phyloP scores from a whole-genome alignment of 1,284 basidiomycete genomes.

The Boletus mariae region DNA sequence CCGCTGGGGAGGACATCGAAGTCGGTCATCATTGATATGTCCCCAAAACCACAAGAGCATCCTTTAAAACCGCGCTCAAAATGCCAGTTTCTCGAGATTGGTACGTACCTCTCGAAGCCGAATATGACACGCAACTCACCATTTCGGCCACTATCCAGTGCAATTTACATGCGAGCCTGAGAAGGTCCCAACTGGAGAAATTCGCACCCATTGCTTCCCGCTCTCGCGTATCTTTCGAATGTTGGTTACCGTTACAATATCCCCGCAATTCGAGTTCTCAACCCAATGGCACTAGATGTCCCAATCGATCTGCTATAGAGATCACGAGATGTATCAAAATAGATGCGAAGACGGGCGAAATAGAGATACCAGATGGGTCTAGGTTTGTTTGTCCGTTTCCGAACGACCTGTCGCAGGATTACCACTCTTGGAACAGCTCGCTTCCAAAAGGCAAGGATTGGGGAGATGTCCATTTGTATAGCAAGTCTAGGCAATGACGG shows the following conservation, averaged over 20 bases:
- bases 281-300: conserved; percentile 47
- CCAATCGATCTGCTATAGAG: conserved; percentile 60
- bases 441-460: conserved; percentile 51
- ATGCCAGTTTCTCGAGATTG: conserved; percentile 65
- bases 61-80: conserved; percentile 4
- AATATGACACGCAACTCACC: conserved; percentile 9
- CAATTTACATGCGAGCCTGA: conserved; percentile 60
- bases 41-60: background rate
- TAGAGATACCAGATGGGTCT: conserved; percentile 48
- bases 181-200: conserved; percentile 27
- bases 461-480: conserved; percentile 42
- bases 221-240: conserved; percentile 68
- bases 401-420: conserved; percentile 2
- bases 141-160: conserved; percentile 12
- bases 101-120: conserved; percentile 12
- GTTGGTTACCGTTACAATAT: conserved; percentile 40
- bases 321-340: conserved; percentile 60
- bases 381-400: conserved; percentile 36
- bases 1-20: background rate
- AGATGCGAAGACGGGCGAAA: conserved; percentile 58
- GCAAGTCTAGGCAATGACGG: conserved; percentile 14
- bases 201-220: conserved; percentile 58
- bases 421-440: conserved; percentile 32
- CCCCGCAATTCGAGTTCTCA: conserved; percentile 6
- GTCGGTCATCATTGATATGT: conserved; percentile 8